These are phyloP conservation scores for Cytospora piceicola DNA, from an alignment of 2,329 filamentous ascomycete genomes.

Conservation along the genomic window DNA sequence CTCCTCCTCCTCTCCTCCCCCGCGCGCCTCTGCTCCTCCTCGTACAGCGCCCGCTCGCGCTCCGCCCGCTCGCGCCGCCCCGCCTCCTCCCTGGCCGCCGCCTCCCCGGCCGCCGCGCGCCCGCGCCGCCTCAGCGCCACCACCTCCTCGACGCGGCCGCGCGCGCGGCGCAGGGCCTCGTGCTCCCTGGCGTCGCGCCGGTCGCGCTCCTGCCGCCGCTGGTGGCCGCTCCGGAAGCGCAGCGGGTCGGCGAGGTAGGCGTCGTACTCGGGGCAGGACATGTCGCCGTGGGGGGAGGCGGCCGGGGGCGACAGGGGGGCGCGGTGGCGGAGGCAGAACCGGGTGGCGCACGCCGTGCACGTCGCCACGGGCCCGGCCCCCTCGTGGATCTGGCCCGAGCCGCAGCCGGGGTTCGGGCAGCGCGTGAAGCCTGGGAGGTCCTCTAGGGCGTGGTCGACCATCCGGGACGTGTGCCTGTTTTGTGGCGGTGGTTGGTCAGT, in stretches of 20 bases:
- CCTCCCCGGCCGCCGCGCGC: neutral
- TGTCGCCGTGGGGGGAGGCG: slow-evolving; percentile 31
- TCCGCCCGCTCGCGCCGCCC: neutral
- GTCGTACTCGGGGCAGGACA: slow-evolving; percentile 37
- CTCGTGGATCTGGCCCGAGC: slow-evolving; percentile 48
- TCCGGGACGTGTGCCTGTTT: slow-evolving; percentile 8
- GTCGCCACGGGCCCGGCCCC: slow-evolving; percentile 37
- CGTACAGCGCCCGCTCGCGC: slow-evolving; percentile 6
- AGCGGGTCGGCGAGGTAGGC: slow-evolving; percentile 22
- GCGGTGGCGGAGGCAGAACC: slow-evolving; percentile 38
- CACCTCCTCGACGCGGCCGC: slow-evolving; percentile 42
- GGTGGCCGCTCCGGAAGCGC: slow-evolving; percentile 32
- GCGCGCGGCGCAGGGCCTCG: slow-evolving; percentile 45
- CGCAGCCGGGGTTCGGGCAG: slow-evolving; percentile 46
- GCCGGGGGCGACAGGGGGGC: slow-evolving; percentile 18
- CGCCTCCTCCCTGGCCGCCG: neutral
- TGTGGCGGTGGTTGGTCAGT: neutral
- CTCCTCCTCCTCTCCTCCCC: slow-evolving; percentile 12
- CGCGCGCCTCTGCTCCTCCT: slow-evolving; percentile 14
- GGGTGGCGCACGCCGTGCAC: slow-evolving; percentile 34
- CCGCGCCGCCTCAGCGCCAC: slow-evolving; percentile 17
- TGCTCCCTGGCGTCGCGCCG: slow-evolving; percentile 41
- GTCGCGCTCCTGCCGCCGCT: slow-evolving; percentile 40
- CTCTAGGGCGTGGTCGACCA: slow-evolving; percentile 35
- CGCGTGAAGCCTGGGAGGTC: slow-evolving; percentile 45